Evolutionary conservation across 257 asterid genomes (phyloP), one percentile per base, ranked within the genome.

Genomic region (Penstemon barbatus): DNA sequence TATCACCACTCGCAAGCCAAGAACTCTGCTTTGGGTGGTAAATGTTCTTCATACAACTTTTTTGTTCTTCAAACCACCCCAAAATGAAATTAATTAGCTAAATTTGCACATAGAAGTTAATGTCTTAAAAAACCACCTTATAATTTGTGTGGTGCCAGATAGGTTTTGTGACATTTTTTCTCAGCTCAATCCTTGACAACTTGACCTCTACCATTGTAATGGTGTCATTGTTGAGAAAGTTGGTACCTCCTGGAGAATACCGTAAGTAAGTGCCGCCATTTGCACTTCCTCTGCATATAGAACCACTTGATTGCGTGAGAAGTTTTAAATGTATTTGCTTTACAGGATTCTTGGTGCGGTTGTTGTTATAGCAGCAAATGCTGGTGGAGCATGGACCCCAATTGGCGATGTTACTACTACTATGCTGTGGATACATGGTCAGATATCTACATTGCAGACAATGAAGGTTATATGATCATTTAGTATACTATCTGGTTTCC

Each of bases 321-420:
- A 10, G 54, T 49, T 3, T 3, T 63, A 45, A 44, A 61, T 64
- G 9, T 51, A 57, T 61, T 61, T 71, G 60, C 59, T 77, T 64
- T 66, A 57, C 88, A 93, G 99, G 96, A 79, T 93, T 80, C 87
- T 90, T 13, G 97, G 99, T 49, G 99, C 92, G 48, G 96, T 90
- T 67, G 89, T 93, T 68, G 99, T 93, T 38, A 85, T 93, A 74
- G 96, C 99, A 66, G 99, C 99, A 80, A 93, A 93, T 77, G 96
- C 99, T 72, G 97, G 99, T 68, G 99, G 97, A 68, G 96, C 97
- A 42, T 93, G 99, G 99, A 90, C 97, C 57, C 99, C 99, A 1
- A 93, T 93, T 68, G 99, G 99, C 70, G 99, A 93, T 71, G 97
- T 93, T 74, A 93, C 99, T 8, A 93, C 97, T 68, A 93, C 97